Base-by-base conservation (phyloP, 176 grass and related monocot species). In the Tillandsia fasciculata region DNA sequence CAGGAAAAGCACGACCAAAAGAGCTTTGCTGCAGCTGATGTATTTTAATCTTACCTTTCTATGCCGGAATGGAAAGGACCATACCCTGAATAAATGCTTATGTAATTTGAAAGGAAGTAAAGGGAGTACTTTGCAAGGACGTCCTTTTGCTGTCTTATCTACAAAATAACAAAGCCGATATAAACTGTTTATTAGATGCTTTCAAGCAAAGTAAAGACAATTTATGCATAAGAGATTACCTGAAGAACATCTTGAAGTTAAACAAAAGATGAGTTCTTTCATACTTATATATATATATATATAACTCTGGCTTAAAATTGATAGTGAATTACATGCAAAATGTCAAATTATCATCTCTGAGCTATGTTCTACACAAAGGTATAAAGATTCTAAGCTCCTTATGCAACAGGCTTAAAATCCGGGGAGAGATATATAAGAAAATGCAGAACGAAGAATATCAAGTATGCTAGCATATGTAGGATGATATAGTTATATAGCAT, bases 101-200 rank as follows among this genome's bases (percentile, higher is more conserved):
- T 79, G 64, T 97, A 97, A 83, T 79, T 87, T 59, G 84, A 84
- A 84, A 96, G 89, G 57, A 96, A 92, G 79, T 92, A 77, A 61
- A 85, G 71, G 12, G 89, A 84, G 26, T 85, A 76, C 17, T 75
- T 87, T 84, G 79, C 83, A 53, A 92, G 63, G 54, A 80, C 73
- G 77, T 92, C 88, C 65, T 85, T 97, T 78, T 92, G 93, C 50
- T 97, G 93, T 74, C 93, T 90, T 86, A 97, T 97, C 93, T 97
- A 76, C 65, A 85, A 80, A 68, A 83, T 47, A 50, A 76, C 6
- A 80, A 73, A 51, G 47, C 72, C 13, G 69, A 80, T 22, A 50
- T 56, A 76, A 50, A 66, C 8, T 47, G 57, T 20, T 27, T 57
- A n/a, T 74, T 49, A 50, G 24, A 75, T 66, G 26, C 47, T 24